Base-by-base conservation (phyloP, 805 yeast genomes). In the Pichia cephalocereana region DNA sequence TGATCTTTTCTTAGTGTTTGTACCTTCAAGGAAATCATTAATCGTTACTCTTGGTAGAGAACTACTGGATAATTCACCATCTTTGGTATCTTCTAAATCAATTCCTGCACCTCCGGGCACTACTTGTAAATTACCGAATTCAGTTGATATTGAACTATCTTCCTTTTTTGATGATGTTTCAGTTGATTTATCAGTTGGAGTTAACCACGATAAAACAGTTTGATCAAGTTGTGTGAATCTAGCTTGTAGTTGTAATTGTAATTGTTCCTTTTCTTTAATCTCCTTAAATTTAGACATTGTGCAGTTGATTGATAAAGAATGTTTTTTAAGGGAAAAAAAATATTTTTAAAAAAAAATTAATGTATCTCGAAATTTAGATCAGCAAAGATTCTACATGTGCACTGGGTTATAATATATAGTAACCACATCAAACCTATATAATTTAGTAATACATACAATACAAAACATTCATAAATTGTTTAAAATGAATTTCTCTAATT, bases 201-300 rank as follows among this genome's bases (percentile, higher is more conserved):
- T 43, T 41, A 71, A 57, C 80, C 79, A 75, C 23, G 69, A 65
- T 34, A 62, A 44, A 1, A 70, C 70, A 38, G 59, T 63, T 8
- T 57, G 51, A 48, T 67, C 70, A 17, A 66, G 68, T 31, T 64
- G 63, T 4, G 68, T 53, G 7, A 76, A 58, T 6, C 74, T 70
- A 7, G 71, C 61, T 55, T 72, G 77, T 52, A 76, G 70, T 46
- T 64, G 64, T 15, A 75, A 67, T 50, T 73, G 80, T 5, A 77
- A 61, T 30, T 68, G 69, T 49, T 75, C 74, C 52, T 75, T 75
- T 40, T 64, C 58, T 52, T 71, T 68, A 38, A 75, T 74, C 43
- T 74, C 77, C 38, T 70, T 61, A 38, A 76, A 41, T 28, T 56
- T 58, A 1, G 62, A 52, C 62, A 57, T 59, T 8, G 26, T 3